Evolutionary conservation across 495 filamentous ascomycete genomes (phyloP), one percentile per base, ranked within the genome.

Genomic region (Collariella sp.): DNA sequence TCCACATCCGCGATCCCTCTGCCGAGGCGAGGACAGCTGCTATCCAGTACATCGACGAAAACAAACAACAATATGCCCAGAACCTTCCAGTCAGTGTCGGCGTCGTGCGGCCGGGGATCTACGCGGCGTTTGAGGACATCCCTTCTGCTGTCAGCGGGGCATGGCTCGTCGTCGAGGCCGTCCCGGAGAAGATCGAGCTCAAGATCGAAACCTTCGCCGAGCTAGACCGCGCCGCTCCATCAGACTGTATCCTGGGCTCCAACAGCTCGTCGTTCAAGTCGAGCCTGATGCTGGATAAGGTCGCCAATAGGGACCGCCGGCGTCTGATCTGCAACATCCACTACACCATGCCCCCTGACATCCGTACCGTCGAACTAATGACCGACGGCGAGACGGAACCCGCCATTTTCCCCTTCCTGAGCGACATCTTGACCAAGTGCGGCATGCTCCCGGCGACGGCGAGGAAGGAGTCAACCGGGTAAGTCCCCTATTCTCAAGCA

Each of bases 361-460:
- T 72, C 42, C 57, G 59, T 6, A 67, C 60, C 12, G 77, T 82
- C 5, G 79, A 83, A 65, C 44, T 83, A 47, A 83, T 83, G 79
- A 76, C 79, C 0, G 61, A 64, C 60, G 78, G 78, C 0, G 47
- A 66, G n/a, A 83, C 80, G 15, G 58, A 68, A 26, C 54, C 60
- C 0, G 65, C 57, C 5, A 63, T 81, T 2, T 70, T 83, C 46
- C 55, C 60, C 0, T 72, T 75, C 31, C 16, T 82, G 56, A 61
- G 43, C 2, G 56, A 68, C 29, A 35, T 68, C 3, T 62, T 72
- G 48, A 53, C 60, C 5, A 63, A 72, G 31, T 69, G 68, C 41
- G 79, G 75, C 20, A 69, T 72, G 41, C 12, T 62, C 1, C 74
- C 75, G 47, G 22, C 65, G 56, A 60, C 59, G 56, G 59, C 75